These are phyloP conservation scores for Arachnopeziza araneosa DNA, from an alignment of 2,329 filamentous ascomycete species.

Conservation along the genomic window DNA sequence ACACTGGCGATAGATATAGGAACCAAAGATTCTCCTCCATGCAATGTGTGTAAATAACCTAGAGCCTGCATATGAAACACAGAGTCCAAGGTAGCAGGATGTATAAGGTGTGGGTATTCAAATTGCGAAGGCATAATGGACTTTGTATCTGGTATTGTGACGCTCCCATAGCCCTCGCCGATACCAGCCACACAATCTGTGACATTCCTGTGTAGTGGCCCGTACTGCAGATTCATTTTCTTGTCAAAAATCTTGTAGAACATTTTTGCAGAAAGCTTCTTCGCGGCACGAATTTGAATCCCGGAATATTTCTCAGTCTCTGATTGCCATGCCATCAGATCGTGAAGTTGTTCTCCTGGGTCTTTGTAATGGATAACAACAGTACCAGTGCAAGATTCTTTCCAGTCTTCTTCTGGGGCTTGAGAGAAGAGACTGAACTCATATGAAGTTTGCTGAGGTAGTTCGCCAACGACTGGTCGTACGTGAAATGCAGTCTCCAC, in stretches of 20 bases:
- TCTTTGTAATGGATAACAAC: constrained; percentile 1
- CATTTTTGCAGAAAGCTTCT: background rate
- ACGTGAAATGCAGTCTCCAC: background rate
- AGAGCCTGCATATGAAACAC: constrained; percentile 37
- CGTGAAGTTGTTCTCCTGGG: background rate
- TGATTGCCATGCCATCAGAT: background rate
- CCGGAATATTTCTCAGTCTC: constrained; percentile 1
- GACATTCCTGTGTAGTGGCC: constrained; percentile 3
- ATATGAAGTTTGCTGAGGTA: background rate
- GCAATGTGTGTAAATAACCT: constrained; percentile 14
- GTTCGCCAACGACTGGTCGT: background rate
- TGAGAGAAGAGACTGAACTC: constrained; percentile 6
- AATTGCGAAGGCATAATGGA: constrained; percentile 40
- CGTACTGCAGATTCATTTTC: constrained; percentile 8
- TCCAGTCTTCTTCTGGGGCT: constrained; percentile 5
- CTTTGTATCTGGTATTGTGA: constrained; percentile 34
- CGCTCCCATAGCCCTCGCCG: background rate
- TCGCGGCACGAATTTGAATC: background rate
- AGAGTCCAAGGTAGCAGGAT: constrained; percentile 42
- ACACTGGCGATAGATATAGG: background rate
- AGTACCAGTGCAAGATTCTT: constrained; percentile 4
- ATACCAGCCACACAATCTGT: background rate
- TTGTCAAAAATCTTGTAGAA: constrained; percentile 8
- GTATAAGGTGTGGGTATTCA: constrained; percentile 40
- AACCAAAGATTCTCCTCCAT: background rate